Evolutionary conservation across 2,329 filamentous ascomycete species (phyloP).

Genomic region (Diaporthe citrichinensis): DNA sequence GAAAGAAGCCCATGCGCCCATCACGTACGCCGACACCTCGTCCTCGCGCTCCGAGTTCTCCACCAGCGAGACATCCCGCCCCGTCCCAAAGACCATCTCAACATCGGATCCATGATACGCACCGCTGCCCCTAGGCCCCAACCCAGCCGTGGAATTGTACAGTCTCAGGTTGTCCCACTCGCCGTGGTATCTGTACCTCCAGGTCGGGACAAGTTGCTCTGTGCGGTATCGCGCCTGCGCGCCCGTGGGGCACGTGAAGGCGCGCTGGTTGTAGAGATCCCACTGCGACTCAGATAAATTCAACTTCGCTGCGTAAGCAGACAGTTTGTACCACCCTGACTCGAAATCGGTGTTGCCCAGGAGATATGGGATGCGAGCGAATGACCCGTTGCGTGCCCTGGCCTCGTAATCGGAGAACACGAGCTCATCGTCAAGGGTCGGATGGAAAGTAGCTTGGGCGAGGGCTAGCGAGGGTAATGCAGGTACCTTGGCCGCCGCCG

Average conservation of each 20-base stretch:
- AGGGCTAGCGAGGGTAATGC: constrained; percentile 16
- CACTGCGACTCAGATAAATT: constrained; percentile 20
- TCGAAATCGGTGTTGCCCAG: constrained; percentile 31
- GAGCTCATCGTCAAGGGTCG: constrained; percentile 34
- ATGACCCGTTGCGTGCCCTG: constrained; percentile 24
- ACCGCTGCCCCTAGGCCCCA: constrained; percentile 22
- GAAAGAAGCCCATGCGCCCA: constrained; percentile 33
- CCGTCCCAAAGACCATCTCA: constrained; percentile 34
- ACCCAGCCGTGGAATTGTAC: constrained; percentile 23
- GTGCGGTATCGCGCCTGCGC: constrained; percentile 27
- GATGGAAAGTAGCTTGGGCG: constrained; percentile 25
- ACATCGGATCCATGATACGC: constrained; percentile 32
- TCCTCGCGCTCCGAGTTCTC: constrained; percentile 29
- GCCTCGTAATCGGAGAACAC: constrained; percentile 35
- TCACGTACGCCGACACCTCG: constrained; percentile 29
- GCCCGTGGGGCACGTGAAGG: constrained; percentile 30
- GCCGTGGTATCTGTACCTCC: constrained; percentile 34
- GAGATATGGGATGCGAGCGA: constrained; percentile 29
- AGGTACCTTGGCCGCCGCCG: constrained; percentile 17
- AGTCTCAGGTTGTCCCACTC: constrained; percentile 32
- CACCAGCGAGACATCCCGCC: constrained; percentile 29
- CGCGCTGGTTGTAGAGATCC: constrained; percentile 32
- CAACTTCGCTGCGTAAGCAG: constrained; percentile 20
- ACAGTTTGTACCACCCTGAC: constrained; percentile 33
- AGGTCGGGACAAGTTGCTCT: constrained; percentile 20